Base-by-base conservation (phyloP, 805 yeast species). In the Priceomyces melissophilus region DNA sequence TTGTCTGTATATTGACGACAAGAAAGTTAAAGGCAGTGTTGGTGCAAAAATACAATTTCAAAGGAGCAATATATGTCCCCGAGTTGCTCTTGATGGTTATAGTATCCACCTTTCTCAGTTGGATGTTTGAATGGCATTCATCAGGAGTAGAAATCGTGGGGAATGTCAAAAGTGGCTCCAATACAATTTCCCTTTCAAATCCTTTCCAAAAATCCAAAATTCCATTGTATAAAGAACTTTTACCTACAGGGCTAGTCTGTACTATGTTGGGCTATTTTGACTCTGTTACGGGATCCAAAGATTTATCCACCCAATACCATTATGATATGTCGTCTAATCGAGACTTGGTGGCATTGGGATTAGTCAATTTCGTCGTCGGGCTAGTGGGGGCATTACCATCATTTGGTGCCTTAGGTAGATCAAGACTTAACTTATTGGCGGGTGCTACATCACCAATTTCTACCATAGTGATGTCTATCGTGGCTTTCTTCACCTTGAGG, bases 391-490 rank as follows among this genome's bases (percentile, higher is more conserved):
- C 65, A 2, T 43, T 63, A 12, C 69, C 69, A 8, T 56, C 65
- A 5, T 63, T 63, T 46, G 69, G 68, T 1, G 67, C 67, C 0
- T 53, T 63, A 37, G 69, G 69, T 10, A 50, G 69, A 32, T 63
- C 68, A n/a, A 61, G 58, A 41, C 54, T 58, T 25, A 58, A 58
- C 40, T 47, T 57, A 20, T 46, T 46, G 28, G 57, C 67, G 0
- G 96, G 96, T 4, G 68, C 68, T 13, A 53, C 51, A 12, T 47
- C 67, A 11, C 76, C 76, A n/a, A 54, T 71, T 49, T 64, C 65
- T 23, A 60, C 65, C 10, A 49, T 72, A 16, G 43, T 54, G 8
- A 53, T 71, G 58, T 65, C 71, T 3, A n/a, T 39, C 2, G 48
- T 54, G 5, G 54, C 62, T 3, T 43, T 55, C 1, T 25, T 61